Evolutionary conservation across 2,329 filamentous ascomycete species (phyloP).

Genomic region (Hymenoscyphus occultus): DNA sequence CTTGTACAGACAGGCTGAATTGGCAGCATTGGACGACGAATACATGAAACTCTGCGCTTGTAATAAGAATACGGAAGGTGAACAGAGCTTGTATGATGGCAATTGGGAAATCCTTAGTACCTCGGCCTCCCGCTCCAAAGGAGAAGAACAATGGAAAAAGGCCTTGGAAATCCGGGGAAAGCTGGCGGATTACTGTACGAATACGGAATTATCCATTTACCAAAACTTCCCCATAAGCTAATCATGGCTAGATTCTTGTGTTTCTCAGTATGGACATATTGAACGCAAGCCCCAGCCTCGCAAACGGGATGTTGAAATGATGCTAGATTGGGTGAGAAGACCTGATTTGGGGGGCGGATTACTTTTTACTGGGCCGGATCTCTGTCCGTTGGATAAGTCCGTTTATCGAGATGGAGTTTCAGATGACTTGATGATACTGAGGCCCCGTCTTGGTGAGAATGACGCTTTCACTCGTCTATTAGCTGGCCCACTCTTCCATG

Average conservation of each 20-base stretch:
- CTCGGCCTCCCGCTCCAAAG: background rate
- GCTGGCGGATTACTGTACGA: constrained; percentile 19
- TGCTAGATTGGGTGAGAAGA: constrained; percentile 12
- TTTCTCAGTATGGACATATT: constrained; percentile 8
- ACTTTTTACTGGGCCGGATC: constrained; percentile 9
- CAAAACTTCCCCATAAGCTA: background rate
- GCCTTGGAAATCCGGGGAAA: constrained; percentile 18
- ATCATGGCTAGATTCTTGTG: constrained; percentile 9
- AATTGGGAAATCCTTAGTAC: constrained; percentile 18
- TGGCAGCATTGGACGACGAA: constrained; percentile 13
- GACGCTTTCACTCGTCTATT: constrained; percentile 15
- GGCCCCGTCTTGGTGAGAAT: constrained; percentile 11
- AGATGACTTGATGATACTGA: constrained; percentile 13
- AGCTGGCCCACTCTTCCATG: constrained; percentile 14
- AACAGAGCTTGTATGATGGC: constrained; percentile 13
- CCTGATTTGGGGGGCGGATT: constrained; percentile 15
- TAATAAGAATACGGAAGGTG: constrained; percentile 7
- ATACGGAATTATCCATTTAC: background rate
- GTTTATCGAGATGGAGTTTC: constrained; percentile 5
- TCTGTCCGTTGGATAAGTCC: constrained; percentile 3
- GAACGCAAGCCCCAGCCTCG: constrained; percentile 1
- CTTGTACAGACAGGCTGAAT: constrained; percentile 18
- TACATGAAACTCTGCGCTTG: background rate
- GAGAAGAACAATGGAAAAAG: constrained; percentile 15
- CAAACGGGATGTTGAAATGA: constrained; percentile 12